phyloP scores from a whole-genome alignment of 2,329 filamentous ascomycete species.

The Lithohypha guttulata region DNA sequence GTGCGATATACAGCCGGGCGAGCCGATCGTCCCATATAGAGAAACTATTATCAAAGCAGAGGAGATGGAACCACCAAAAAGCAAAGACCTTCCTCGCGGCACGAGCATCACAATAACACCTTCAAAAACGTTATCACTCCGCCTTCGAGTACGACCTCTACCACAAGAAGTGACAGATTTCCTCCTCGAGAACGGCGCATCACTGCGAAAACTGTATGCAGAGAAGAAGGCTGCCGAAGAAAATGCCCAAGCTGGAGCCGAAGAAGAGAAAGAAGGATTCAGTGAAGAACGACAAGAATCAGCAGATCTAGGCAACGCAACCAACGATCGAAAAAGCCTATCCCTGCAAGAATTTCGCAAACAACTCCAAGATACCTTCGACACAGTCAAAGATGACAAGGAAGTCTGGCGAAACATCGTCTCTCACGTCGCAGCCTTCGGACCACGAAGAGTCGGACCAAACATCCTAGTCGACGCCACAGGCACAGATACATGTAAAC shows the following conservation, averaged over 20 bases:
- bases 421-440: constrained; percentile 80
- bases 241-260: constrained; percentile 29
- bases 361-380: constrained; percentile 58
- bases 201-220: constrained; percentile 68
- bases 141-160: constrained; percentile 66
- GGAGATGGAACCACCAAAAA: constrained; percentile 70
- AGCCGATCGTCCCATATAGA: constrained; percentile 88
- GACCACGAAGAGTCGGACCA: constrained; percentile 70
- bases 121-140: constrained; percentile 75
- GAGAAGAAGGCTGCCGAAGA: constrained; percentile 49
- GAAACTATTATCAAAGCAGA: constrained; percentile 73
- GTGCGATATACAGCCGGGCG: constrained; percentile 89
- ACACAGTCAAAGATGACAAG: constrained; percentile 59
- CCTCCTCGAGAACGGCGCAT: constrained; percentile 64
- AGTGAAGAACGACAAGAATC: constrained; percentile 13
- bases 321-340: constrained; percentile 51
- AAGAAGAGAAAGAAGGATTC: constrained; percentile 23
- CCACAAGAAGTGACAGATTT: constrained; percentile 74
- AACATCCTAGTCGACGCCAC: constrained; percentile 85
- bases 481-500: constrained; percentile 56
- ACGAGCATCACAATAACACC: constrained; percentile 63
- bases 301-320: constrained; percentile 33
- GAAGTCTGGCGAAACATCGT: constrained; percentile 69
- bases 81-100: constrained; percentile 77
- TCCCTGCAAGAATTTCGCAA: constrained; percentile 66